Base-by-base conservation (phyloP, 2,329 filamentous ascomycete genomes). In the Aspergillus fijiensis region DNA sequence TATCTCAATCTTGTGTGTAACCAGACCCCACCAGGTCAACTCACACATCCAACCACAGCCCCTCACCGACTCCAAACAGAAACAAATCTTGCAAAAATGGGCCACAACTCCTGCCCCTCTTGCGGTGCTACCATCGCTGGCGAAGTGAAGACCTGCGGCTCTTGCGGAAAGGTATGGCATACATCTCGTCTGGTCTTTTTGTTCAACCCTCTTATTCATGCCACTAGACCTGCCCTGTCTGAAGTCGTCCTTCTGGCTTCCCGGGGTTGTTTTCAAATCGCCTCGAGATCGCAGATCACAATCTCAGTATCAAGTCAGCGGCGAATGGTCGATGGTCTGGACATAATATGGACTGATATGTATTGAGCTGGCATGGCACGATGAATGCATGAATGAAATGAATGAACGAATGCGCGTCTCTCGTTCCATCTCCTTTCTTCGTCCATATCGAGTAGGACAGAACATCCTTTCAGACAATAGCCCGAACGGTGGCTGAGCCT, bases 81-180 rank as follows among this genome's bases (percentile, higher is more conserved):
- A 45, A 45, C 39, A 5, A 35, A 35, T 16, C 39, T 45, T 19
- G 21, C 19, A 29, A 55, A 62, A 61, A 70, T 70, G 69, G 65
- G 64, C 49, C 69, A 72, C 63, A 49, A 55, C 31, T 49, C 58
- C 56, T 73, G 71, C 51, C 71, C 71, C 49, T 64, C 65, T 21
- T 73, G 70, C 62, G 65, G 64, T 49, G 63, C 67, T 42, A 45
- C 57, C 39, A 70, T 73, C 55, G 12, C 58, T 5, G 66, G 69
- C 45, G 67, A 66, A 12, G 66, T n/a, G 12, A 73, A 73, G 68
- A 70, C 63, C 39, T 73, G 71, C 58, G 21, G 7, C 49, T 65
- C 69, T 33, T 73, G 71, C 57, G 70, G 70, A 55, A 67, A 63
- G 61, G 70, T 72, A 60, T 48, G 51, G 9, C 5, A 33, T 49